Base-by-base conservation (phyloP, 352 stramenopile species). In the Globisporangium echinulatum region DNA sequence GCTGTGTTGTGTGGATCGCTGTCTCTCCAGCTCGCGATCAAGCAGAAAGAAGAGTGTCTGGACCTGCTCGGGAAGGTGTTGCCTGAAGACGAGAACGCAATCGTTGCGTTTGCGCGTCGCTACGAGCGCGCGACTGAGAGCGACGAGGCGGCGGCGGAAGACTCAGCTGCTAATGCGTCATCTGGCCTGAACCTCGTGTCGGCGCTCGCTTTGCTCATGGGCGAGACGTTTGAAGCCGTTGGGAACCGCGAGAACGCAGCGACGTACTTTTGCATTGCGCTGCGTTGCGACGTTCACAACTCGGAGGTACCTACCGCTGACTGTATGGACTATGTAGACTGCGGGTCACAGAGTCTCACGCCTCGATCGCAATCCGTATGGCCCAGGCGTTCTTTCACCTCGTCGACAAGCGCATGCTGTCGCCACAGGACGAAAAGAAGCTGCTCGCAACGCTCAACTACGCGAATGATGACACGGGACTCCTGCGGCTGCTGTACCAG, bases 391-490 rank as follows among this genome's bases (percentile, higher is more conserved):
- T 95, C 54, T 90, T 88, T 60, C 78, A 90, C 56, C 69, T 95
- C 38, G 80, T 92, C 25, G 84, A 95, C 19, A 93, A 94, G 69
- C 80, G 94, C 49, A 90, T 94, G 80, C 71, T 96, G 13, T 79
- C 85, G 2, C 56, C 77, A 2, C 56, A 76, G 25, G 73, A 96
- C 47, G 82, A 94, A 63, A 75, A 79, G 40, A 66, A 75, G 49
- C 64, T 96, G n/a, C 50, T 94, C 13, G 73, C 74, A 38, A 84
- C 83, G 11, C 65, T 94, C 5, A 69, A 90, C 50, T 95, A 92
- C 58, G 76, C 71, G 0, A 33, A 43, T 0, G 78, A 89, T 51
- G 72, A 92, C 49, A 78, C 77, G 61, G 72, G 80, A 0, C 44
- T 94, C 38, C 51, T 96, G 13, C 69, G 80, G 14, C 42, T 75